Conservation (phyloP, 495 filamentous ascomycete species). For the Xylaria telfairii region DNA sequence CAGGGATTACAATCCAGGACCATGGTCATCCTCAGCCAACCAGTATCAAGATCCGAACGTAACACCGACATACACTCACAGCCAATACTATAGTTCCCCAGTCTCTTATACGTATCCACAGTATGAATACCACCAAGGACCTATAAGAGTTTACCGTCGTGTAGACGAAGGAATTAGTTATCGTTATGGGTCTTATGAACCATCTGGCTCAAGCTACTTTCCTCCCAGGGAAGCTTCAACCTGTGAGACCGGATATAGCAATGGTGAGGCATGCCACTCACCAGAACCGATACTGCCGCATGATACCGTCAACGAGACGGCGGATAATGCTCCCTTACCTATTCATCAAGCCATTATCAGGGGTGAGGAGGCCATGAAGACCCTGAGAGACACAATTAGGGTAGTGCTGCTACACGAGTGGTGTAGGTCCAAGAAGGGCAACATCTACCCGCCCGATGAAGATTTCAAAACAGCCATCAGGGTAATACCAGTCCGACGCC, state of each 20-base stretch:
- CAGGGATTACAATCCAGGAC: neutral
- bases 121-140: neutral
- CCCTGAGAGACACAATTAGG: neutral
- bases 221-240: neutral
- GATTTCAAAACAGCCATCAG: neutral
- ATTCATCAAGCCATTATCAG: neutral
- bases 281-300: neutral
- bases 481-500: neutral
- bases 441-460: neutral
- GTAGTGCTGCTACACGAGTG: constrained; percentile 4
- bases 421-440: neutral
- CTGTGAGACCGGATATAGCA: no score
- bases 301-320: neutral
- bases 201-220: neutral
- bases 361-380: neutral
- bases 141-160: neutral
- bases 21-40: neutral
- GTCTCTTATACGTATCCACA: neutral
- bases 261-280: neutral
- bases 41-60: neutral
- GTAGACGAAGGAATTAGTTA: neutral
- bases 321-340: neutral
- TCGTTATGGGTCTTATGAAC: no score
- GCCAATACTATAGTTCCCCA: neutral
- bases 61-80: neutral